Evolutionary conservation across 495 filamentous ascomycete species (phyloP).

Genomic region (Annulohypoxylon nitens): DNA sequence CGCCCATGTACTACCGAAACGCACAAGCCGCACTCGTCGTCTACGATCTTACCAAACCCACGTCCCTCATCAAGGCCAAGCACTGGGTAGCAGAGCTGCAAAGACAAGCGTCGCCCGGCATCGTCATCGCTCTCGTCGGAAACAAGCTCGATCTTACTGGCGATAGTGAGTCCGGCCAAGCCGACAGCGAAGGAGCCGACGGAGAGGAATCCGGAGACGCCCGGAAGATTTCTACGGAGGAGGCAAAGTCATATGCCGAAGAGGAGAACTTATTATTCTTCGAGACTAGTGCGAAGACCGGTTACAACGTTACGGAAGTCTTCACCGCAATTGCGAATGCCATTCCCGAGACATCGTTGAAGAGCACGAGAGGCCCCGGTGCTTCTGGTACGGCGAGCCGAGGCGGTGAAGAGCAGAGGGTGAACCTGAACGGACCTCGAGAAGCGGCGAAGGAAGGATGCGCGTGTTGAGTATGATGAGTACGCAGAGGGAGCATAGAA

Average conservation of each 20-base stretch:
- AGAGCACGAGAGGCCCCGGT: slow-evolving; percentile 79
- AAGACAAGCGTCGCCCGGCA: slow-evolving; percentile 95
- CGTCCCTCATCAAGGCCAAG: slow-evolving; percentile 93
- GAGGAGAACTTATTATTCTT: slow-evolving; percentile 95
- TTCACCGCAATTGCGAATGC: slow-evolving; percentile 99
- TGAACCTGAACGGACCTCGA: slow-evolving; percentile 74
- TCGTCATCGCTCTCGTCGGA: slow-evolving; percentile 96
- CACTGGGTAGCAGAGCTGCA: slow-evolving; percentile 99
- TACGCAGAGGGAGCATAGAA: not conserved
- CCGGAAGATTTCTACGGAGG: slow-evolving; percentile 84
- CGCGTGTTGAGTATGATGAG: slow-evolving; percentile 73
- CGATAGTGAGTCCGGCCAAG: slow-evolving; percentile 61
- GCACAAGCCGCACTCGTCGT: slow-evolving; percentile 98
- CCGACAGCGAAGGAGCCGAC: slow-evolving; percentile 59
- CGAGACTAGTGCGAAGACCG: slow-evolving; percentile 97
- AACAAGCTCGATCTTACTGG: slow-evolving; percentile 94
- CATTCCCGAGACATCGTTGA: slow-evolving; percentile 95
- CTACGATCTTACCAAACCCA: slow-evolving; percentile 98
- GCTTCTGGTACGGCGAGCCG: slow-evolving; percentile 66
- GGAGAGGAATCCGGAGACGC: slow-evolving; percentile 80
- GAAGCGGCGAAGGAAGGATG: slow-evolving; percentile 87
- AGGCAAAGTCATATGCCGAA: slow-evolving; percentile 94
- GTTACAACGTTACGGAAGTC: slow-evolving; percentile 91
- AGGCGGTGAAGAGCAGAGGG: slow-evolving; percentile 73
- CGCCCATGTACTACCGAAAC: slow-evolving; percentile 99